Conservation (phyloP, 352 stramenopile genomes). For the Blastocystis sp. region DNA sequence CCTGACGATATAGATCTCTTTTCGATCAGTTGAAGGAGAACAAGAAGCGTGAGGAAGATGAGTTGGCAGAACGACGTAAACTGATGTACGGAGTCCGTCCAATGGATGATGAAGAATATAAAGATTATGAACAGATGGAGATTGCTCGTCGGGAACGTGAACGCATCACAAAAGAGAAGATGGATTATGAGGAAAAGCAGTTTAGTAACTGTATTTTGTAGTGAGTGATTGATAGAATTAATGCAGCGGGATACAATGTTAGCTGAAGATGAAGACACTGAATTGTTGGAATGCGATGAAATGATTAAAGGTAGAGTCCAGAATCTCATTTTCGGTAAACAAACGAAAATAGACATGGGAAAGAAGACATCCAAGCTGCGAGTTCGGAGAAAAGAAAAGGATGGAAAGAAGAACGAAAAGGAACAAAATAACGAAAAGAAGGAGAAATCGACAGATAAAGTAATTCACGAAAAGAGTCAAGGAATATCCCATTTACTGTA, state of each 20-base stretch:
- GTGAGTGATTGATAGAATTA: not conserved
- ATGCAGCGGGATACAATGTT: not conserved
- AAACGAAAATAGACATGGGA: too few relatives aligned
- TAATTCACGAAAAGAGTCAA: too few relatives aligned
- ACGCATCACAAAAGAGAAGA: not conserved
- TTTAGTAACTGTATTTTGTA: not conserved
- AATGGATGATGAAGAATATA: conserved; percentile 53
- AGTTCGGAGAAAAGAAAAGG: too few relatives aligned
- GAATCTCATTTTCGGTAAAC: not conserved
- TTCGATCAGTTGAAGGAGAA: conserved; percentile 38
- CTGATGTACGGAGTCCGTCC: conserved; percentile 54
- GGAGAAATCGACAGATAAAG: too few relatives aligned
- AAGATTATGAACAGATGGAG: conserved; percentile 55
- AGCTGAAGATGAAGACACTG: not conserved
- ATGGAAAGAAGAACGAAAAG: too few relatives aligned
- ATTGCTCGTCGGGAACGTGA: conserved; percentile 8
- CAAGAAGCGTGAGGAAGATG: conserved; percentile 26
- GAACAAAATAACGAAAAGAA: too few relatives aligned
- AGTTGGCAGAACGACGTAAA: conserved; percentile 32
- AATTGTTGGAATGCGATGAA: not conserved
- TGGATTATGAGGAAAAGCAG: not conserved
- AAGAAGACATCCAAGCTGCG: too few relatives aligned
- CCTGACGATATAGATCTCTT: not conserved
- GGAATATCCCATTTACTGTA: too few relatives aligned
- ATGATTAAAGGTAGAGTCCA: not conserved